phyloP scores from a whole-genome alignment of 106 monocot genomes.

The Gastrodia elata region DNA sequence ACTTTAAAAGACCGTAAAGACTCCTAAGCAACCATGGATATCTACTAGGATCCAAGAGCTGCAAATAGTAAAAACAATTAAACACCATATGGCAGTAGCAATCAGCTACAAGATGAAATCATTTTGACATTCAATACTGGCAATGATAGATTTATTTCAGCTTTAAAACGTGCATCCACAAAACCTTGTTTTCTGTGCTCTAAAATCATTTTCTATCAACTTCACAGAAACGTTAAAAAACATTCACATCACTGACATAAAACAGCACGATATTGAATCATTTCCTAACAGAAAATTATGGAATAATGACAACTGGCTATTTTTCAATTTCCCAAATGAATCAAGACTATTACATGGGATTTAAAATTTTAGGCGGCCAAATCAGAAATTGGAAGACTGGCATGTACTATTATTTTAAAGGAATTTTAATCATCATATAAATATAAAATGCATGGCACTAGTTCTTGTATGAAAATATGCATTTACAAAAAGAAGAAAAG shows the following conservation, averaged over 20 bases:
- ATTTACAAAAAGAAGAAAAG: no score
- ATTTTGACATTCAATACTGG: background rate
- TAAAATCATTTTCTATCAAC: background rate
- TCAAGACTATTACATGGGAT: background rate
- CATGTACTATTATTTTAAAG: no score
- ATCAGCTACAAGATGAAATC: background rate
- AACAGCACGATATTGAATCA: background rate
- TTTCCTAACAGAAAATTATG: background rate
- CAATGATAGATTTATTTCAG: background rate
- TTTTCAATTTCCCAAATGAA: background rate
- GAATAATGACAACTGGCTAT: background rate
- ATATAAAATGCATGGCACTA: no score
- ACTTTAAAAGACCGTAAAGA: slow-evolving; percentile 8
- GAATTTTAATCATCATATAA: no score
- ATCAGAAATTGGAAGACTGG: no score
- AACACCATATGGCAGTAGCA: background rate
- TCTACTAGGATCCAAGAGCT: slow-evolving; percentile 2
- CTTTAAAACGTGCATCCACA: background rate
- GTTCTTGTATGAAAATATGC: no score
- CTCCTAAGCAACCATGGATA: slow-evolving; percentile 6
- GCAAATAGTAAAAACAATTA: background rate
- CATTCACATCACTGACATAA: background rate
- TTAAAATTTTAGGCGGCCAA: background rate
- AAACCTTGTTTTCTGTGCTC: background rate
- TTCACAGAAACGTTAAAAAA: background rate